Conservation (phyloP, 345 rosid genomes). For the Gossypium thurberi region DNA sequence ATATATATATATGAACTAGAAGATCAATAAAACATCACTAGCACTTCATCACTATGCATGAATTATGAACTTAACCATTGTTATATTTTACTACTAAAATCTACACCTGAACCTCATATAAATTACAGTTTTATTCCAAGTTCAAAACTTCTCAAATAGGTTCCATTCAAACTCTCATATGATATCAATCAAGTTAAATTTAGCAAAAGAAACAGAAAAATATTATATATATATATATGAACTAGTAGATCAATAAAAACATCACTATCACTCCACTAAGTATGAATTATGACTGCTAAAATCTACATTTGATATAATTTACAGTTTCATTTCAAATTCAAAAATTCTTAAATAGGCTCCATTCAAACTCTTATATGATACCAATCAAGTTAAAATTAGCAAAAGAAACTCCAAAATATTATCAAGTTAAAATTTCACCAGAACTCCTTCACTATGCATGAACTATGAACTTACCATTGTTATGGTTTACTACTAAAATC, state of each 20-base stretch:
- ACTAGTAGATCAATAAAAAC: no score
- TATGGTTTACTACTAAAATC: not conserved
- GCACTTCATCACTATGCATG: not conserved
- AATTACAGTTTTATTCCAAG: not conserved
- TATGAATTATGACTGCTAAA: no score
- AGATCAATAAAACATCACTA: no score
- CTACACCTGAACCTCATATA: no score
- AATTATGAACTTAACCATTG: not conserved
- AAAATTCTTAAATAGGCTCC: not conserved
- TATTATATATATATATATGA: no score
- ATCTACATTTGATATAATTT: no score
- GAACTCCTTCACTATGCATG: not conserved
- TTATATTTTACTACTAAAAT: no score
- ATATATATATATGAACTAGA: no score
- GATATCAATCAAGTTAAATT: not conserved
- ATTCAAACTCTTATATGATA: not conserved
- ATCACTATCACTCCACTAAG: no score
- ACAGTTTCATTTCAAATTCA: not conserved
- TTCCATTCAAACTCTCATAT: not conserved
- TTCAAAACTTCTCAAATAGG: not conserved
- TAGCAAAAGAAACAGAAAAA: not conserved
- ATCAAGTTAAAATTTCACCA: not conserved
- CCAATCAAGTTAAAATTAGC: not conserved
- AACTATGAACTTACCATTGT: not conserved
- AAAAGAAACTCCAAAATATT: not conserved